These are phyloP conservation scores for Trichoderma koningii DNA, from an alignment of 2,329 filamentous ascomycete species.

Conservation along the genomic window DNA sequence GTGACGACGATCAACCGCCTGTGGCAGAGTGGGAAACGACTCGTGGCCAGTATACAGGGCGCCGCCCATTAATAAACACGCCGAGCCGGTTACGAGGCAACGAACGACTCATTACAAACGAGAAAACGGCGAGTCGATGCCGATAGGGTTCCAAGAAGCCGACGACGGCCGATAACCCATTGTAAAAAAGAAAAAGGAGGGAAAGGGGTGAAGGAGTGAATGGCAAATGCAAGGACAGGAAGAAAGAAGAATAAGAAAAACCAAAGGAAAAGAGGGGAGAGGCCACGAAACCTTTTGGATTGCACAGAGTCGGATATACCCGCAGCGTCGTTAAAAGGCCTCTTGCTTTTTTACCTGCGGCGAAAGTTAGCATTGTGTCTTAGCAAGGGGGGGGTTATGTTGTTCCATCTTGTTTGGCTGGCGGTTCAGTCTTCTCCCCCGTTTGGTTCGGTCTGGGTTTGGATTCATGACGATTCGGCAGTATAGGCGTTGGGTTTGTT, in stretches of 20 bases:
- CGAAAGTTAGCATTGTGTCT: not conserved
- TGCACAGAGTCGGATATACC: conserved; percentile 12
- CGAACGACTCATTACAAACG: too few species aligned
- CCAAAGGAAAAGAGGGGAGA: too few species aligned
- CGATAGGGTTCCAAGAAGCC: not conserved
- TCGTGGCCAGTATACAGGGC: conserved; percentile 37
- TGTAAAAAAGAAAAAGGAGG: not conserved
- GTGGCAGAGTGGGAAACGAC: conserved; percentile 41
- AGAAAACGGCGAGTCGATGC: not conserved
- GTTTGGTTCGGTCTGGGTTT: not conserved
- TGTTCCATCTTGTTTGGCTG: not conserved
- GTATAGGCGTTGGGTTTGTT: not conserved
- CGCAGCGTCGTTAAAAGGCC: not conserved
- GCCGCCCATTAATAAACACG: conserved; percentile 36
- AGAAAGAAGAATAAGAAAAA: not conserved
- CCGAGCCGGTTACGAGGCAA: conserved; percentile 34
- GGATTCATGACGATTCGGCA: not conserved
- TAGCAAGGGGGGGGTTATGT: not conserved
- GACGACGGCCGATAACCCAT: not conserved
- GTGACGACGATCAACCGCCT: conserved; percentile 45
- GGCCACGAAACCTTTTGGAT: not conserved
- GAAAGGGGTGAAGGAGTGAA: not conserved
- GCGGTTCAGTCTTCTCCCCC: not conserved
- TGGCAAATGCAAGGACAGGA: not conserved
- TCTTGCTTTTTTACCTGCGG: not conserved